A percentile compares a stretch with the other conserved stretches of the same genome.
These are phyloP conservation scores for Carpinus viminea DNA, from an alignment of 306 rosid genomes.

Conservation along the genomic window DNA sequence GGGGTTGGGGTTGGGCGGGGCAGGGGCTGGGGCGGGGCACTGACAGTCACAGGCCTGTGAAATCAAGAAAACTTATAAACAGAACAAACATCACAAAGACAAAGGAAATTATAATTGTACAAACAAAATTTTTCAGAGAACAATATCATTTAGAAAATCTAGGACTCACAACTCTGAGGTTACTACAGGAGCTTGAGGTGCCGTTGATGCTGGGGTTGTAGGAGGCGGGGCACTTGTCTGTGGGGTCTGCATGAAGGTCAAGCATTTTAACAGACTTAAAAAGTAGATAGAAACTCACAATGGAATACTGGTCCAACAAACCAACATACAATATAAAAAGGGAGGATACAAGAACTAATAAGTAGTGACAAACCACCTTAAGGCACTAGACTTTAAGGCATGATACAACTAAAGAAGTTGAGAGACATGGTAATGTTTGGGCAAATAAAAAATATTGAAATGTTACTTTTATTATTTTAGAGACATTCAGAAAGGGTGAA, in stretches of 20 bases:
- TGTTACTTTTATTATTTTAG: background rate
- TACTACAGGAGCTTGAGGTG: constrained; percentile 43
- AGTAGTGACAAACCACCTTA: background rate
- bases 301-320: background rate
- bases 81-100: constrained; percentile 6
- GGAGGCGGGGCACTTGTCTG: constrained; percentile 57
- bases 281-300: background rate
- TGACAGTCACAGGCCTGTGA: constrained; percentile 42
- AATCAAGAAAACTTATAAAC: constrained; percentile 22
- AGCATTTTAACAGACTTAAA: background rate
- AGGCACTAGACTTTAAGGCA: background rate
- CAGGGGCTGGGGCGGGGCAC: constrained; percentile 21
- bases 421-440: background rate
- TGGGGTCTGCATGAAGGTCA: constrained; percentile 32
- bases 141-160: constrained; percentile 3
- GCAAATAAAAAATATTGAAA: background rate
- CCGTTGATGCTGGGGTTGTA: constrained; percentile 33
- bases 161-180: constrained; percentile 51
- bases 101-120: constrained; percentile 1
- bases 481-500: background rate
- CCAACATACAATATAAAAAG: background rate
- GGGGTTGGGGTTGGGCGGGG: constrained; percentile 22
- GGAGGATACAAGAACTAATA: background rate
- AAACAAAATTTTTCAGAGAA: background rate
- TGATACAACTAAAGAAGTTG: background rate